A percentile compares a stretch with the other conserved stretches of the same genome.
These are phyloP conservation scores for Pisolithus thermaeus DNA, from an alignment of 1,284 basidiomycete species.

Conservation along the genomic window DNA sequence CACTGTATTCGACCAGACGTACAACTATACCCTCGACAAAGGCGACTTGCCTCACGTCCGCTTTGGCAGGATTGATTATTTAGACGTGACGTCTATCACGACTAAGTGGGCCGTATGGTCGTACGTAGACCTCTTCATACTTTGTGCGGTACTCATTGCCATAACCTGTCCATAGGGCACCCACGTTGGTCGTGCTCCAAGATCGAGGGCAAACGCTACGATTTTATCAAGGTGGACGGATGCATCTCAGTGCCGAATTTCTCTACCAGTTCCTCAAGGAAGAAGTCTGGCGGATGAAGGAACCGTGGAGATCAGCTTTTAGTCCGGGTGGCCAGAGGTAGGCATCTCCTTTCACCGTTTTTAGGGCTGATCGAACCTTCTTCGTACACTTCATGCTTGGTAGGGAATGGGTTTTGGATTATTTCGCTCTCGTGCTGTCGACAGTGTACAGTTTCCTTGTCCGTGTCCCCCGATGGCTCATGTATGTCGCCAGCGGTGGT, in stretches of 20 bases:
- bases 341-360: constrained; percentile 15
- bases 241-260: constrained; percentile 51
- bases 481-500: constrained; percentile 43
- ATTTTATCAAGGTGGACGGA: constrained; percentile 61
- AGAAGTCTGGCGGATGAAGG: constrained; percentile 51
- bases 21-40: constrained; percentile 53
- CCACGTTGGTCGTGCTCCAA: constrained; percentile 57
- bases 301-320: constrained; percentile 58
- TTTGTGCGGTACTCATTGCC: neutral
- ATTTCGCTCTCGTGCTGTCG: constrained; percentile 45
- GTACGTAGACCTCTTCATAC: constrained; percentile 37
- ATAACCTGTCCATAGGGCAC: constrained; percentile 43
- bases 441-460: constrained; percentile 45
- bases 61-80: constrained; percentile 77
- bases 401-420: constrained; percentile 67
- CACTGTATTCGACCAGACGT: constrained; percentile 63
- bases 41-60: constrained; percentile 63
- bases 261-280: constrained; percentile 58
- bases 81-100: constrained; percentile 72
- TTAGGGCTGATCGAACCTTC: constrained; percentile 1
- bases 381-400: too few species aligned
- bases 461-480: constrained; percentile 43
- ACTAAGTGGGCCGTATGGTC: constrained; percentile 78
- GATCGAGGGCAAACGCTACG: constrained; percentile 67
- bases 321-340: constrained; percentile 69